Percentiles rank a stretch among this genome's conserved stretches.
Conservation (phyloP, 192 early-diverging fungal species). For the Radiomyces spectabilis region DNA sequence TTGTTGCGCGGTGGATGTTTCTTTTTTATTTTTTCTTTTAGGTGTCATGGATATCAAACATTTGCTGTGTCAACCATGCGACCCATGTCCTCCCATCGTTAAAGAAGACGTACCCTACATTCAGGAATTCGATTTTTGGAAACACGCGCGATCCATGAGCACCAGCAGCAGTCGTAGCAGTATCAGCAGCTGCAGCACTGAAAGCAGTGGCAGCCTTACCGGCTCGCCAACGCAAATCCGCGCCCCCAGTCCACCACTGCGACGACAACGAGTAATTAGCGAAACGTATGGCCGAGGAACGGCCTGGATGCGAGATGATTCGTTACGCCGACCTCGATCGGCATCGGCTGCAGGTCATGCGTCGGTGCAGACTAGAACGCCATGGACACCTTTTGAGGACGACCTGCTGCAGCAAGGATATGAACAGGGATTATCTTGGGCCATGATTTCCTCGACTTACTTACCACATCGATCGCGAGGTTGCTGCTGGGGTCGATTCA, state of each 20-base stretch:
- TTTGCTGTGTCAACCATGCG: not conserved
- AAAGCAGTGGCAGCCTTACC: not conserved
- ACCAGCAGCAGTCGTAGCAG: slow-evolving; percentile 1
- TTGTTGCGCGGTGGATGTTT: too few relatives aligned
- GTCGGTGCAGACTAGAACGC: slow-evolving; percentile 3
- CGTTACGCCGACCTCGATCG: not conserved
- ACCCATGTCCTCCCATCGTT: not conserved
- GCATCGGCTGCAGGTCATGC: not conserved
- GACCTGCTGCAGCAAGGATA: slow-evolving; percentile 11
- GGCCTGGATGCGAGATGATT: too few relatives aligned
- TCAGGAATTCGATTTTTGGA: not conserved
- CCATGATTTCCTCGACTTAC: slow-evolving; percentile 12
- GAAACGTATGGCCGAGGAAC: not conserved
- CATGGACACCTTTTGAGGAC: slow-evolving; percentile 11
- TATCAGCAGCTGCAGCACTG: not conserved
- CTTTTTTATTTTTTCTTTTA: too few relatives aligned
- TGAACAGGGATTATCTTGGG: slow-evolving; percentile 15
- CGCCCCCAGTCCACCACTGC: not conserved
- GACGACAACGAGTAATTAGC: not conserved
- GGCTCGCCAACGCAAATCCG: not conserved
- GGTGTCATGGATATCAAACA: slow-evolving; percentile 4
- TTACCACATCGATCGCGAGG: slow-evolving; percentile 14
- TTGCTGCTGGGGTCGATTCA: slow-evolving; percentile 15
- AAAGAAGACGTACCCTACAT: not conserved
- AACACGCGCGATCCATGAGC: slow-evolving; percentile 1